Base-by-base conservation (phyloP, 345 rosid species). In the Zanthoxylum bungeanum region DNA sequence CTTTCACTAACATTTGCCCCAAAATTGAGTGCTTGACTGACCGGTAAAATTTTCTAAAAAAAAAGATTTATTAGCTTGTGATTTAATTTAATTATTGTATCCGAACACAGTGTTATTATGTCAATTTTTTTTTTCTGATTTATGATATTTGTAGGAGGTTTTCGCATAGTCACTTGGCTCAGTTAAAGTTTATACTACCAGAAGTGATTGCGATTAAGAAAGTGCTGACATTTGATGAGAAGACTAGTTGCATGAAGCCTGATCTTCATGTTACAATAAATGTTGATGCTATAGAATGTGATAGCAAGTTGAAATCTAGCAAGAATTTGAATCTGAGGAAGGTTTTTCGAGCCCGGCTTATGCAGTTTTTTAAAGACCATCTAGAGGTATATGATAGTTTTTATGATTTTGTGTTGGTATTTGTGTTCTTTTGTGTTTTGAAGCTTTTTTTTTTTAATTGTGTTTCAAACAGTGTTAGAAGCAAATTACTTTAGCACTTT, bases 151-250 rank as follows among this genome's bases (percentile, higher is more conserved):
- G 27, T 76, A 91, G 98, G 97, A 93, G 96, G 86, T 93, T 96
- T 76, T 75, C 88, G 3, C 68, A 82, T 36, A 24, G 74, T 59
- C 93, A 93, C 73, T 80, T 96, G 76, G 90, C 95, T 66, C 95
- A 89, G 40, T 3, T 91, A 80, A 93, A 87, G 85, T 81, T 85
- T 74, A 77, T 96, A 47, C 74, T 96, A 36, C 97, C 98, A 0
- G 99, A 93, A 75, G 93, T 81, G 0, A 83, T 96, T 24, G 93
- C 88, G 79, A 73, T 93, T 4, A 93, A 80, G 82, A 86, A 76
- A 73, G 74, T 87, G 16, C 78, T 86, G 14, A 53, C 66, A 57
- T 73, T 83, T 67, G 93, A 96, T 75, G 98, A 96, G 81, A 72
- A 53, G 59, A 85, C 88, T 11, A 63, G 90, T 28, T 91, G 94